phyloP scores from a whole-genome alignment of 2,329 filamentous ascomycete species.

The Penicillium sp. region DNA sequence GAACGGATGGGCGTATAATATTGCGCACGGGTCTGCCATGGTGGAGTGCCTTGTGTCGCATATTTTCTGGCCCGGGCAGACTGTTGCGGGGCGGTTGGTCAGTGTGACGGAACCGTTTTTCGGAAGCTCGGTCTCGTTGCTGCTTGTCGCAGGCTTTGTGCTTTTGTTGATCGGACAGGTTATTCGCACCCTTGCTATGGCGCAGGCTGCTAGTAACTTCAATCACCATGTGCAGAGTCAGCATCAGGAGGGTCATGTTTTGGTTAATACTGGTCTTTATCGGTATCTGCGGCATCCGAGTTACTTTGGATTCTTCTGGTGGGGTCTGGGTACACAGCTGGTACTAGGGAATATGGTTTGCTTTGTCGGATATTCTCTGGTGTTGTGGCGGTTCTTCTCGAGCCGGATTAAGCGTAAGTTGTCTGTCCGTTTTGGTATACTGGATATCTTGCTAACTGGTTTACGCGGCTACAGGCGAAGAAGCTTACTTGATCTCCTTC shows the following conservation, averaged over 20 bases:
- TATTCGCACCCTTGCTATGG: slow-evolving; percentile 81
- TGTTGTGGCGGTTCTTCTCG: slow-evolving; percentile 85
- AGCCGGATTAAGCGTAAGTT: slow-evolving; percentile 64
- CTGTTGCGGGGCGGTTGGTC: slow-evolving; percentile 43
- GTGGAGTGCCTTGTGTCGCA: slow-evolving; percentile 62
- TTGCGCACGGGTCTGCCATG: slow-evolving; percentile 75
- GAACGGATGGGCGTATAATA: slow-evolving; percentile 81
- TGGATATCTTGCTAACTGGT: slow-evolving; percentile 4
- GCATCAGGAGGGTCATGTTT: slow-evolving; percentile 67
- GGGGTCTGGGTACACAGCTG: slow-evolving; percentile 91
- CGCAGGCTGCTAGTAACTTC: slow-evolving; percentile 84
- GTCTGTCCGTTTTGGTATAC: background rate
- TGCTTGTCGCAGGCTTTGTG: slow-evolving; percentile 58
- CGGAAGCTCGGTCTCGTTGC: slow-evolving; percentile 23
- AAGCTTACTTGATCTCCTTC: slow-evolving; percentile 73
- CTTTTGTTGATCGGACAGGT: slow-evolving; percentile 70
- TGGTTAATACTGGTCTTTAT: slow-evolving; percentile 87
- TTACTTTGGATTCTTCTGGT: slow-evolving; percentile 99
- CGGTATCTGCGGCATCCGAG: slow-evolving; percentile 75
- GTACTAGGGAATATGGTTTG: slow-evolving; percentile 83
- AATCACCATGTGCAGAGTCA: slow-evolving; percentile 78
- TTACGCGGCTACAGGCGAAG: slow-evolving; percentile 61
- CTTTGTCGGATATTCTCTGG: slow-evolving; percentile 68
- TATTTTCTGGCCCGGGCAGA: slow-evolving; percentile 24
- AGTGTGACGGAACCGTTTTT: slow-evolving; percentile 42